Evolutionary conservation across 2,329 filamentous ascomycete species (phyloP), one percentile per base, ranked within the genome.

Genomic region (Phialophora verrucosa): DNA sequence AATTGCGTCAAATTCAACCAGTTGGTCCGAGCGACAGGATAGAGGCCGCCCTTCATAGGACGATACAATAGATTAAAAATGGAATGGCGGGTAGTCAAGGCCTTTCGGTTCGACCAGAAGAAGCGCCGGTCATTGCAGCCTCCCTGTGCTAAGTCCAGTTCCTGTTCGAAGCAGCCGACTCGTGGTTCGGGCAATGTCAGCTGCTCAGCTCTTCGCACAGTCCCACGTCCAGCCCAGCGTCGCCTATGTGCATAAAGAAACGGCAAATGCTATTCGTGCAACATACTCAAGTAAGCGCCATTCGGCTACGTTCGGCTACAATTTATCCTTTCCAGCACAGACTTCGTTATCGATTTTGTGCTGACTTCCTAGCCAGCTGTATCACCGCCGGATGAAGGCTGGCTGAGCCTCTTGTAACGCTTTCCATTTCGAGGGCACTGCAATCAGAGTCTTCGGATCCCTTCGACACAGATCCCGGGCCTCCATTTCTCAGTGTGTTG

Each of bases 291-390:
- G 14, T 23, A 14, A 54, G 38, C 31, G 20, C 60, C 51, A 49
- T 49, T 56, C 59, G 51, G 49, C 35, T 61, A 32, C 51, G 35
- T 49, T 56, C 59, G 51, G 49, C 35, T 61, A 32, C 17, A 61
- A 42, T 38, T 8, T 25, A 25, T 53, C 20, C 58, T 61, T 60
- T 61, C 27, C 47, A 29, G 58, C 29, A 1, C 20, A n/a, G 1
- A 20, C 20, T 5, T 12, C 20, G 8, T 61, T 31, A 20, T 49
- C 49, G 31, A 44, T 23, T 42, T 17, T 25, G 10, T 54, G 31
- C 47, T 11, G 23, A 25, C 17, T 25, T 38, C 29, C 50, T 10
- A 51, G 8, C 10, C 44, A 14, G 35, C n/a, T 47, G 20, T 4
- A 56, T 20, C 17, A 56, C 20, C 25, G 7, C 32, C 27, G 31